phyloP scores from a whole-genome alignment of 1,139 yeast species.

The Kurtzmaniella quercitrusa region DNA sequence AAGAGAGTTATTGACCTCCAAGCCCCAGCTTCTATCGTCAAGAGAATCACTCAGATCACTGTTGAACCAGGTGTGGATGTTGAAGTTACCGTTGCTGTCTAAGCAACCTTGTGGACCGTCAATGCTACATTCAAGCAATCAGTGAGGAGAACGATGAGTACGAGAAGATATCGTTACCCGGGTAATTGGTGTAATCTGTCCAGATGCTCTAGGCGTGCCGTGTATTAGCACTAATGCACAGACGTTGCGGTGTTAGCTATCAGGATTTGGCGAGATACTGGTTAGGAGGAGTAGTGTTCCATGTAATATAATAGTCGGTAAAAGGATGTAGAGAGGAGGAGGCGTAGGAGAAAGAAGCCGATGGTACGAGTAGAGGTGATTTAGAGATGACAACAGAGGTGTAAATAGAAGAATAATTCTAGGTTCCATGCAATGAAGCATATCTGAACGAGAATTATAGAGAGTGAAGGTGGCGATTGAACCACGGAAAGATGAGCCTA shows the following conservation, averaged over 20 bases:
- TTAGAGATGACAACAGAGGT: too few relatives aligned
- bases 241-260: constrained; percentile 63
- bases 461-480: too few relatives aligned
- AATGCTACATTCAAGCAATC: neutral
- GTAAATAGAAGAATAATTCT: too few relatives aligned
- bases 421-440: too few relatives aligned
- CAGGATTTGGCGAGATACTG: constrained; percentile 42
- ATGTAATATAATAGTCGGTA: constrained; percentile 2
- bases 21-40: constrained; percentile 93
- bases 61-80: constrained; percentile 56
- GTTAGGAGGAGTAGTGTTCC: neutral
- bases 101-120: constrained; percentile 11
- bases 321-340: neutral
- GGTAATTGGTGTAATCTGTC: constrained; percentile 11
- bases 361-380: neutral
- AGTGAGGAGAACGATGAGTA: constrained; percentile 1
- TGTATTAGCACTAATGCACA: constrained; percentile 39
- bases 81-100: constrained; percentile 40
- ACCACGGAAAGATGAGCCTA: too few relatives aligned
- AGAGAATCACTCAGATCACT: constrained; percentile 93
- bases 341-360: neutral
- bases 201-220: constrained; percentile 63
- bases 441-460: too few relatives aligned
- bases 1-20: constrained; percentile 98
- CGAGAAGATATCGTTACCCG: neutral